Evolutionary conservation across 139 green algal species (phyloP).

Genomic region (Microglena sp.): DNA sequence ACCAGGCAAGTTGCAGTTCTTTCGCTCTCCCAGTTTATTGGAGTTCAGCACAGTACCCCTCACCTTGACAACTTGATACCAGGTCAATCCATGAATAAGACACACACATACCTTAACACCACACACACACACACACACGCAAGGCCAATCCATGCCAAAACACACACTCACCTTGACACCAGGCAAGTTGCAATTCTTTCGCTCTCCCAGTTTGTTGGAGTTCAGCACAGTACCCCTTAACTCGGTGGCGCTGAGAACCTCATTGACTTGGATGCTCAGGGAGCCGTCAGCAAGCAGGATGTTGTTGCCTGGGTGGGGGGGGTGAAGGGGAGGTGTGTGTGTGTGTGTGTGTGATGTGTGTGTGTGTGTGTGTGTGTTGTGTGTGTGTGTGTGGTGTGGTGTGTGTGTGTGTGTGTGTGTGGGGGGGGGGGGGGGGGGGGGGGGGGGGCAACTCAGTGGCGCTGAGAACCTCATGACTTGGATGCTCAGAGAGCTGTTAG

Average conservation of each 20-base stretch:
- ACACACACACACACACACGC: too few species aligned
- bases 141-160: too few species aligned
- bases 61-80: too few species aligned
- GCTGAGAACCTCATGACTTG: constrained; percentile 33
- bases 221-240: constrained; percentile 32
- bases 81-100: too few species aligned
- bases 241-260: constrained; percentile 27
- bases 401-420: too few species aligned
- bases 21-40: constrained; percentile 27
- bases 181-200: constrained; percentile 53
- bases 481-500: constrained; percentile 40
- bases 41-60: constrained; percentile 33
- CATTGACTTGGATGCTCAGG: constrained; percentile 35
- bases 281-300: constrained; percentile 55
- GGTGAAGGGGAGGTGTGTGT: too few species aligned
- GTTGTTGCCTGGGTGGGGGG: constrained; percentile 30
- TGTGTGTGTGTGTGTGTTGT: too few species aligned
- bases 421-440: too few species aligned
- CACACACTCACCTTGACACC: too few species aligned
- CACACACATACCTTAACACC: too few species aligned
- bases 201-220: constrained; percentile 34
- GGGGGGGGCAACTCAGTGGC: constrained; percentile 24
- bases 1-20: constrained; percentile 57
- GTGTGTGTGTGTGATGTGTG: too few species aligned
- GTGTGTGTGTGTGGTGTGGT: too few species aligned